Evolutionary conservation across 2,329 filamentous ascomycete species (phyloP).

Genomic region (Monosporascus sp.): DNA sequence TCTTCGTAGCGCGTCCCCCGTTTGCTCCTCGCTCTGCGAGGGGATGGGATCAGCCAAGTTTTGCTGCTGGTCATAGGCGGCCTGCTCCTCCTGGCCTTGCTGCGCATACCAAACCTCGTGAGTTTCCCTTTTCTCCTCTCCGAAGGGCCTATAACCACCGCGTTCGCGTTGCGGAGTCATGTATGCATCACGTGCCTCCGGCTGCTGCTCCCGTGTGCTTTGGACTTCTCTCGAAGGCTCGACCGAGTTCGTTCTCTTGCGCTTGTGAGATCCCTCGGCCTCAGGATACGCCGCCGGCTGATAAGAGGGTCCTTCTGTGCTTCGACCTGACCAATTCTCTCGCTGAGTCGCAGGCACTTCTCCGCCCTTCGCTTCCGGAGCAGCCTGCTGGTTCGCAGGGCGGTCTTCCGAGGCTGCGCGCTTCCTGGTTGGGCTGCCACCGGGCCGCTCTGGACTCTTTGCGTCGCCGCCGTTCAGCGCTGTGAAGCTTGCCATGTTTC

Average conservation of each 20-base stretch:
- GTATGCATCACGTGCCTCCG: conserved; percentile 37
- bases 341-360: conserved; percentile 23
- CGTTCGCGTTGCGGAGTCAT: conserved; percentile 37
- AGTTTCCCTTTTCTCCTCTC: conserved; percentile 41
- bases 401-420: conserved; percentile 22
- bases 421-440: conserved; percentile 19
- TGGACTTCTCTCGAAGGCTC: conserved; percentile 39
- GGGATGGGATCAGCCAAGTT: conserved; percentile 39
- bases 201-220: conserved; percentile 21
- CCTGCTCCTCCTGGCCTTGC: conserved; percentile 42
- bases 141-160: conserved; percentile 35
- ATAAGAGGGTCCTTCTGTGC: conserved; percentile 36
- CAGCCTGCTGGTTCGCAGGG: conserved; percentile 11
- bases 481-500: conserved; percentile 28
- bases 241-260: conserved; percentile 63
- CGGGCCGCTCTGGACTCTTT: conserved; percentile 17
- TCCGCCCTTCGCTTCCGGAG: conserved; percentile 19
- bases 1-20: conserved; percentile 38
- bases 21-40: conserved; percentile 45
- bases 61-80: conserved; percentile 39
- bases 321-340: conserved; percentile 37
- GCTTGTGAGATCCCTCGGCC: conserved; percentile 51
- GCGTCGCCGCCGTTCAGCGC: conserved; percentile 27
- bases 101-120: conserved; percentile 44
- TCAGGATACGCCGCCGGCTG: conserved; percentile 36